A percentile compares a stretch with the other conserved stretches of the same genome.
Conservation (phyloP, 495 filamentous ascomycete species). For the Hypomontagnella monticulosa region DNA sequence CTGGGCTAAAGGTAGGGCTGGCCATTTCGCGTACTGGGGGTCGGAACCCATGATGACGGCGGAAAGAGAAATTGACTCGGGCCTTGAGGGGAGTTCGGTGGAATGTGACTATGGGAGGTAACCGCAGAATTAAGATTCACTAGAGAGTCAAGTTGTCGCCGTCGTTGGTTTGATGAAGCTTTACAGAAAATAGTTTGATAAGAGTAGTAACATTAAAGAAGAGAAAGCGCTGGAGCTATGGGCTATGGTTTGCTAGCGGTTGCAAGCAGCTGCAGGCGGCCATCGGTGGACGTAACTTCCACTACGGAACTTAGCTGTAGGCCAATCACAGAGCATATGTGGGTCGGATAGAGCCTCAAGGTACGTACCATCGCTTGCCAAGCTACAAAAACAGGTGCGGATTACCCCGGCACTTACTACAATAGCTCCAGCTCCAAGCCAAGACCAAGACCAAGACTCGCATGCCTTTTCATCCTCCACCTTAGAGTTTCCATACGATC, state of each 20-base stretch:
- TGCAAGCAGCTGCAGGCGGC: slow-evolving; percentile 41
- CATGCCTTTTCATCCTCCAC: slow-evolving; percentile 11
- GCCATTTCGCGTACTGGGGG: slow-evolving; percentile 95
- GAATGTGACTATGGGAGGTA: background rate
- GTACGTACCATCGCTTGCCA: slow-evolving; percentile 15
- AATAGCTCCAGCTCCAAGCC: slow-evolving; percentile 17
- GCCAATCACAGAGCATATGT: slow-evolving; percentile 37
- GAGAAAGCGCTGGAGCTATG: background rate
- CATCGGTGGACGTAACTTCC: slow-evolving; percentile 43
- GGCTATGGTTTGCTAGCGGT: slow-evolving; percentile 24
- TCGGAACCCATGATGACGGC: slow-evolving; percentile 85
- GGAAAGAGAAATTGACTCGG: slow-evolving; percentile 8
- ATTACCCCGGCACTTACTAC: slow-evolving; percentile 17
- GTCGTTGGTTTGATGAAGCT: slow-evolving; percentile 27
- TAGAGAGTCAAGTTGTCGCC: slow-evolving; percentile 11
- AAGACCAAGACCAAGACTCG: slow-evolving; percentile 31
- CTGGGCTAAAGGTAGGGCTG: slow-evolving; percentile 89
- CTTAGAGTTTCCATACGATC: background rate
- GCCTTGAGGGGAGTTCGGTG: background rate
- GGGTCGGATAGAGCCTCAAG: slow-evolving; percentile 29
- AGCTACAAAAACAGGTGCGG: slow-evolving; percentile 19
- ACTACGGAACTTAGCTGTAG: slow-evolving; percentile 11
- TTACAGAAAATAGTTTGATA: slow-evolving; percentile 4
- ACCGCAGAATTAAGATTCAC: background rate
- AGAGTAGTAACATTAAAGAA: background rate